Evolutionary conservation across 163 green algal genomes (phyloP).

Genomic region (Scenedesmus sp.): DNA sequence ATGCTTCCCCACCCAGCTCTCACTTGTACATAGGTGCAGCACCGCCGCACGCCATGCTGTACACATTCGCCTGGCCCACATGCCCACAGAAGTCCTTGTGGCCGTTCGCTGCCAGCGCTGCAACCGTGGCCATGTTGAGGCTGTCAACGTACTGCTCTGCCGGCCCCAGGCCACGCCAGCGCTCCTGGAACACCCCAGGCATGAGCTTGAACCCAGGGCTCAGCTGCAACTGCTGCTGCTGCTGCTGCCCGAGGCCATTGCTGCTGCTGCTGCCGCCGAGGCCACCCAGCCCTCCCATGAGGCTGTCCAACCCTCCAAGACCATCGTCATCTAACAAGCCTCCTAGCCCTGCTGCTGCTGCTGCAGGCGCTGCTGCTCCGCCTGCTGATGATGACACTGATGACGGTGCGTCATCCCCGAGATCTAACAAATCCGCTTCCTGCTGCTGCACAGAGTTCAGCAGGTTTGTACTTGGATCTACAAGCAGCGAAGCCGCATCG

Average conservation of each 20-base stretch:
- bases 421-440: constrained; percentile 66
- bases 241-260: constrained; percentile 19
- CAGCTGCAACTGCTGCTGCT: constrained; percentile 6
- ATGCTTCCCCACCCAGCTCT: no score
- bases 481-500: constrained; percentile 26
- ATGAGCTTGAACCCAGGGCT: constrained; percentile 9
- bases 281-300: not conserved
- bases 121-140: constrained; percentile 64
- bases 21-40: constrained; percentile 71
- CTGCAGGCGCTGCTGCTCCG: not conserved
- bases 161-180: constrained; percentile 67
- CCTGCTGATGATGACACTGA: constrained; percentile 33
- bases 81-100: constrained; percentile 83
- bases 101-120: constrained; percentile 70
- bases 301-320: constrained; percentile 22
- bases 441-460: constrained; percentile 51
- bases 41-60: constrained; percentile 82
- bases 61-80: constrained; percentile 77
- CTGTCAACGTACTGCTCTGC: constrained; percentile 57
- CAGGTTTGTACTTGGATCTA: constrained; percentile 58
- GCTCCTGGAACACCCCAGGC: constrained; percentile 53
- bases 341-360: not conserved
- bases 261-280: not conserved
- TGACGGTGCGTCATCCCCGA: constrained; percentile 40
- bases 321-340: constrained; percentile 41